These are phyloP conservation scores for Byssothecium circinans DNA, from an alignment of 2,329 filamentous ascomycete species.

Conservation along the genomic window DNA sequence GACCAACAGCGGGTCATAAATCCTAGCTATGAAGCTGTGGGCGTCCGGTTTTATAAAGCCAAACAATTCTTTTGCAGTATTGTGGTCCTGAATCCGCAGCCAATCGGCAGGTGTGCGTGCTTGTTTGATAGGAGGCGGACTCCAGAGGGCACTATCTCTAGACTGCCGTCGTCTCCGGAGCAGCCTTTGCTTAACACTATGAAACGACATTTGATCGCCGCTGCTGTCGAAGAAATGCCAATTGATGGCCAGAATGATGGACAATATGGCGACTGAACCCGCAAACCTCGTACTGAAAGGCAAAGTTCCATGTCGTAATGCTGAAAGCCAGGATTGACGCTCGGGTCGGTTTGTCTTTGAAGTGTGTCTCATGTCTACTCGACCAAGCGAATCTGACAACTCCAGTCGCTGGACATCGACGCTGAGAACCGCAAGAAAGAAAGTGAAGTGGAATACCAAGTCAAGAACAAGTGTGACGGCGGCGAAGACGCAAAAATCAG, in stretches of 20 bases:
- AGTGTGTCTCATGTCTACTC: slow-evolving; percentile 35
- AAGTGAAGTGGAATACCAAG: slow-evolving; percentile 76
- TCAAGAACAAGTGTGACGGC: slow-evolving; percentile 75
- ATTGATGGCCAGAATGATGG: slow-evolving; percentile 72
- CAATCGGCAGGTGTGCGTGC: slow-evolving; percentile 75
- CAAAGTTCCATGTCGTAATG: slow-evolving; percentile 64
- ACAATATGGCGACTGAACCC: slow-evolving; percentile 71
- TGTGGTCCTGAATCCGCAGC: slow-evolving; percentile 76
- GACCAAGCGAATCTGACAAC: slow-evolving; percentile 68
- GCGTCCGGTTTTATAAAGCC: slow-evolving; percentile 71
- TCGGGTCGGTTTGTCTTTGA: slow-evolving; percentile 53
- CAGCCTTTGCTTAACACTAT: slow-evolving; percentile 22
- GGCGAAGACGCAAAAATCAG: slow-evolving; percentile 75
- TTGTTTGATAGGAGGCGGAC: slow-evolving; percentile 66
- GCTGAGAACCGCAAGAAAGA: slow-evolving; percentile 77
- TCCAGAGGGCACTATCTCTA: slow-evolving; percentile 17
- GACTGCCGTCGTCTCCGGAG: slow-evolving; percentile 22
- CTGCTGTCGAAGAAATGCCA: slow-evolving; percentile 74
- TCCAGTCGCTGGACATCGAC: slow-evolving; percentile 77
- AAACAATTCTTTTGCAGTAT: slow-evolving; percentile 76
- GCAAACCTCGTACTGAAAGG: slow-evolving; percentile 73
- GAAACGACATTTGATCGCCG: slow-evolving; percentile 38
- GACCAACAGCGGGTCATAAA: slow-evolving; percentile 75
- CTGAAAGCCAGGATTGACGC: slow-evolving; percentile 60
- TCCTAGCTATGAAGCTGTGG: slow-evolving; percentile 71